Base-by-base conservation (phyloP, 495 filamentous ascomycete species). In the Amniculicola lignicola region DNA sequence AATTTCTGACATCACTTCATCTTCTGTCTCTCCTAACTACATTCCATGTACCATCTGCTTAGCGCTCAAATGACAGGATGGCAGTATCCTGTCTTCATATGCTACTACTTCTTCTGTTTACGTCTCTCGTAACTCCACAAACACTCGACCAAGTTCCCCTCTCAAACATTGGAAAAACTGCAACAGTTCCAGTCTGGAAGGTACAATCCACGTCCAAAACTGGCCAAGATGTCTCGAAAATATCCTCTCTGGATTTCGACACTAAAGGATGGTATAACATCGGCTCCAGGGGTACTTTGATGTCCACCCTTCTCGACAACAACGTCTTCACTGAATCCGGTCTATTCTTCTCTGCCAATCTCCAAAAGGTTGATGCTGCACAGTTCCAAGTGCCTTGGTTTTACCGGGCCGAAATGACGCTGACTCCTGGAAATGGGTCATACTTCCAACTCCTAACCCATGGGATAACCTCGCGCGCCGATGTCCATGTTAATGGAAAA, bases 401-500 rank as follows among this genome's bases (percentile, higher is more conserved):
- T 7, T 85, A 83, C 57, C 76, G 82, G n/a, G 64, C 79, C 19
- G 79, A 83, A 51, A 78, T 84, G 51, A 51, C 50, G 1, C 53
- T 83, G 2, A 28, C 67, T 2, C 67, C 73, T 0, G 51, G 48
- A 0, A 27, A 64, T 0, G 75, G 70, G 3, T 62, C 77, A 22
- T 75, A 82, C 57, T 77, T 78, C 57, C 70, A 76, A 14, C 66
- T 85, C 16, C 65, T 74, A 18, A 84, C 80, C 0, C 70, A 85
- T 44, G 82, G 82, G 4, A 80, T 86, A 36, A 79, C 75, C 0
- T 82, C 82, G 4, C 77, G 73, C 27, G 83, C 79, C 9, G 82
- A 85, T 47, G 77, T 86, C 14, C 83, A 70, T 45, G 49, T 85
- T 39, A 85, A 86, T 53, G 82, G 82, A 7, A 66, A 69, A 21